These are phyloP conservation scores for Jacaranda copaia DNA, from an alignment of 257 asterid species.

Conservation along the genomic window DNA sequence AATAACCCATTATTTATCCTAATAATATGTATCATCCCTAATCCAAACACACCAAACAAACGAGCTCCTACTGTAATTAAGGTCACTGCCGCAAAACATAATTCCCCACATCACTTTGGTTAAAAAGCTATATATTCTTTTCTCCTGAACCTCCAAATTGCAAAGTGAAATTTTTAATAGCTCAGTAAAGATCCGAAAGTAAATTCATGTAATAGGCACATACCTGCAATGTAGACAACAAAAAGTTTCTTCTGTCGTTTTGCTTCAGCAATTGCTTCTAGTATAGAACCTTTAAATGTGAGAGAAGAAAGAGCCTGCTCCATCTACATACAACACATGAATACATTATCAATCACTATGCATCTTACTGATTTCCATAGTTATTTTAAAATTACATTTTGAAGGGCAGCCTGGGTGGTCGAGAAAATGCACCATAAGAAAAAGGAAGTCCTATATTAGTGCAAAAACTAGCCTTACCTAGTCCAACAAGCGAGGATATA, in stretches of 20 bases:
- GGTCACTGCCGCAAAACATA: slow-evolving; percentile 13
- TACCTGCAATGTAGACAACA: slow-evolving; percentile 84
- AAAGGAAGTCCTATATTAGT: background rate
- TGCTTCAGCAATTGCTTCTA: slow-evolving; percentile 86
- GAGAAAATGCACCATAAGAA: background rate
- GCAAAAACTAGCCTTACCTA: slow-evolving; percentile 22
- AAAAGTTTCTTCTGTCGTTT: slow-evolving; percentile 87
- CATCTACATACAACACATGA: slow-evolving; percentile 62
- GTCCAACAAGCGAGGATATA: background rate
- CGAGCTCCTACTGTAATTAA: background rate
- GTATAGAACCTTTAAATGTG: slow-evolving; percentile 77
- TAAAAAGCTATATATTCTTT: background rate
- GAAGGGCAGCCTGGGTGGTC: background rate
- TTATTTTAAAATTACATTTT: background rate
- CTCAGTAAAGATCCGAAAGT: slow-evolving; percentile 32
- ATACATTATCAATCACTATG: slow-evolving; percentile 26
- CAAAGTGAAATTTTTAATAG: background rate
- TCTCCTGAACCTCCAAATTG: background rate
- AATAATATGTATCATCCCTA: too few relatives aligned
- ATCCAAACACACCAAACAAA: too few relatives aligned
- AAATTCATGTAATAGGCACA: slow-evolving; percentile 25
- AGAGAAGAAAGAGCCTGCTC: slow-evolving; percentile 75
- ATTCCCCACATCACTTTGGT: slow-evolving; percentile 8
- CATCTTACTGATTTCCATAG: slow-evolving; percentile 8
- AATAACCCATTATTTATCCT: too few relatives aligned